Percentiles rank a stretch among this genome's conserved stretches.
Evolutionary conservation across 2,329 filamentous ascomycete genomes (phyloP).

Genomic region (Hypoxylon sp.): DNA sequence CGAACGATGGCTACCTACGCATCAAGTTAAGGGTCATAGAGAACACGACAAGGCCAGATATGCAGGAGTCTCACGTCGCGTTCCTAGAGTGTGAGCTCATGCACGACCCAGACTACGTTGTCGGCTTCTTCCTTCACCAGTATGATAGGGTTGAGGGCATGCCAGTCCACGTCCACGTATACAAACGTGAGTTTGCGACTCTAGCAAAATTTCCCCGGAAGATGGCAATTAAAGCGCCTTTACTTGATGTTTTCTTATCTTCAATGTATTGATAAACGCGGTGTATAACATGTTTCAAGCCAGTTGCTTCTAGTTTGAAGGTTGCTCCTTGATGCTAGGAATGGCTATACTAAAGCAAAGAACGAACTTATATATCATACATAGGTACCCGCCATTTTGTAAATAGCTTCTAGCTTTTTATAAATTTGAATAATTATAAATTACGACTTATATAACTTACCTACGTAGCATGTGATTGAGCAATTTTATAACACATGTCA

Average conservation of each 20-base stretch:
- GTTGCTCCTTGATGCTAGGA: too few relatives aligned
- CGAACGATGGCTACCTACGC: slow-evolving; percentile 1
- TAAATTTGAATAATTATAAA: too few relatives aligned
- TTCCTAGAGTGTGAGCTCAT: slow-evolving; percentile 6
- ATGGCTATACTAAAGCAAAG: too few relatives aligned
- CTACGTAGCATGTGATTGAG: too few relatives aligned
- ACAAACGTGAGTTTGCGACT: slow-evolving; percentile 7
- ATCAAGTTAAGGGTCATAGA: background rate
- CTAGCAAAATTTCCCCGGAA: slow-evolving; percentile 5
- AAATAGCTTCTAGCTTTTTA: too few relatives aligned
- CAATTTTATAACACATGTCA: too few relatives aligned
- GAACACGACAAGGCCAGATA: slow-evolving; percentile 5
- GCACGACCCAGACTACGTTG: background rate
- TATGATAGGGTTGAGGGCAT: slow-evolving; percentile 4
- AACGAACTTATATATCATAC: too few relatives aligned
- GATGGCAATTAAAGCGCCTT: slow-evolving; percentile 3
- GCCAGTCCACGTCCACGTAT: slow-evolving; percentile 3
- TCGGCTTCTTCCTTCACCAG: slow-evolving; percentile 9
- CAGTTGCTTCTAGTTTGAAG: too few relatives aligned
- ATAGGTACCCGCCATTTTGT: too few relatives aligned
- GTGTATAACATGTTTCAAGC: too few relatives aligned
- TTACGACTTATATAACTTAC: too few relatives aligned
- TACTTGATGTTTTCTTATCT: slow-evolving; percentile 7
- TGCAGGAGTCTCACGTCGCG: slow-evolving; percentile 4
- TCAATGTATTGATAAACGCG: slow-evolving; percentile 5